Percentiles rank a stretch among this genome's conserved stretches.
Conservation (phyloP, 106 monocot species). For the Acorus calamus region DNA sequence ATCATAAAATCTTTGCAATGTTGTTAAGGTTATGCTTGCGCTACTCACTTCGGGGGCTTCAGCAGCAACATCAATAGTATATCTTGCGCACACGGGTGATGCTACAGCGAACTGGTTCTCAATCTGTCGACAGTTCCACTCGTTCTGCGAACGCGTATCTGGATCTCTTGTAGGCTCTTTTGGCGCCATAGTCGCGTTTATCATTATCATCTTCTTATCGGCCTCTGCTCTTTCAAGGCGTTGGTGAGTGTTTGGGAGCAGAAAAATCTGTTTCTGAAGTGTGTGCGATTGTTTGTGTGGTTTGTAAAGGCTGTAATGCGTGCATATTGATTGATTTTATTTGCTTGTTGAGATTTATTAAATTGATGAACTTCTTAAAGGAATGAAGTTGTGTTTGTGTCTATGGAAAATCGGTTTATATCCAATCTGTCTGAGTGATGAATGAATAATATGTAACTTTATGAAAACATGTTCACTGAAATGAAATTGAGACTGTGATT, state of each 20-base stretch:
- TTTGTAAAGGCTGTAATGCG: not conserved
- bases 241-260: not conserved
- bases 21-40: conserved; percentile 8
- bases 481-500: no score
- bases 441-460: no score
- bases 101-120: conserved; percentile 10
- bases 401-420: no score
- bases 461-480: no score
- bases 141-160: conserved; percentile 7
- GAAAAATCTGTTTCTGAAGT: not conserved
- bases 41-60: conserved; percentile 10
- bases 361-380: no score
- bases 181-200: conserved; percentile 4
- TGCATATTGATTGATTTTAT: not conserved
- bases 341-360: no score
- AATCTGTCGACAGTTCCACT: conserved; percentile 10
- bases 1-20: not conserved
- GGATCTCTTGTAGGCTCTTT: conserved; percentile 12
- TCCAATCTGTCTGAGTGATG: no score
- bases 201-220: conserved; percentile 11
- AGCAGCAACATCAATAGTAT: conserved; percentile 10
- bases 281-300: not conserved
- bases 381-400: no score
- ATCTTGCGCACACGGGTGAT: conserved; percentile 12
- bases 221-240: conserved; percentile 2